A percentile compares a stretch with the other conserved stretches of the same genome.
Conservation (phyloP, 805 yeast species). For the Kuraishia ogatae region DNA sequence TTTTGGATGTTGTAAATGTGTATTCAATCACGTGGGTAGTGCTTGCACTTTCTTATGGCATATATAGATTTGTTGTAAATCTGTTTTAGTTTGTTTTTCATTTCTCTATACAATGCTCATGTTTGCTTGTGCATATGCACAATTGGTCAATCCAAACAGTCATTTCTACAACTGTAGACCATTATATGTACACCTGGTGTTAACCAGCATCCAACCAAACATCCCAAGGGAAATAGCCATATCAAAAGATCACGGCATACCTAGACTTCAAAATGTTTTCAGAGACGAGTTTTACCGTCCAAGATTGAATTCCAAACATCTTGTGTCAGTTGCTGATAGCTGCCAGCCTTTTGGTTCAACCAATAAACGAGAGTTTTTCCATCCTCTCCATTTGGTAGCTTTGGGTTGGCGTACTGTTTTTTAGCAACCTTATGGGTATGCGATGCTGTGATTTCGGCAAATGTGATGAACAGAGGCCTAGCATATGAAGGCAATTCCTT, state of each 20-base stretch:
- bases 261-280: not conserved
- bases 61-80: not conserved
- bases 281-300: not conserved
- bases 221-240: not conserved
- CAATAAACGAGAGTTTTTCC: conserved; percentile 62
- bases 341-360: conserved; percentile 37
- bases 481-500: conserved; percentile 72
- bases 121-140: too few species aligned
- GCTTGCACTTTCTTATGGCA: not conserved
- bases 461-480: conserved; percentile 72
- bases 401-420: conserved; percentile 57
- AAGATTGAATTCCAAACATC: conserved; percentile 38
- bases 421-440: conserved; percentile 82
- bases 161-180: not conserved
- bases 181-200: too few species aligned
- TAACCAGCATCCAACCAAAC: too few species aligned
- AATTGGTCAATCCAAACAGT: not conserved
- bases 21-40: conserved; percentile 9
- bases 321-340: conserved; percentile 49
- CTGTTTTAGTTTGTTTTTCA: not conserved
- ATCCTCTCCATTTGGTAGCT: conserved; percentile 55
- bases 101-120: not conserved
- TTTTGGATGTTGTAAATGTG: conserved; percentile 17
- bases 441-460: conserved; percentile 55
- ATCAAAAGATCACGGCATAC: too few species aligned